phyloP scores from a whole-genome alignment of 352 stramenopile genomes.

The Aphanomyces euteiches region DNA sequence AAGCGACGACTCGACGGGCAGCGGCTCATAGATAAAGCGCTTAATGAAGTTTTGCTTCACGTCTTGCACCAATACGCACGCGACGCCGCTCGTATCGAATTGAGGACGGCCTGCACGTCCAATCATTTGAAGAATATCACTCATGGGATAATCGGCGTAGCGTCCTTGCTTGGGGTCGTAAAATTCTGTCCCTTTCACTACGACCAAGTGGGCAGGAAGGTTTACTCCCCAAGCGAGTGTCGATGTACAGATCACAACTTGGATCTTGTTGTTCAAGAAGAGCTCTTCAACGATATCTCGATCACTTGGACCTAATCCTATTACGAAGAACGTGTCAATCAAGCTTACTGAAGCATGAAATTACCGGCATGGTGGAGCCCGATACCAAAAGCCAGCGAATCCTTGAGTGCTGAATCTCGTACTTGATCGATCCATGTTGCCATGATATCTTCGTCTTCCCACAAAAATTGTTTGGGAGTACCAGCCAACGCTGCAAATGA shows the following conservation, averaged over 20 bases:
- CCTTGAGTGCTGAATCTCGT: slow-evolving; percentile 82
- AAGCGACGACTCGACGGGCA: slow-evolving; percentile 96
- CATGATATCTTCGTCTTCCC: slow-evolving; percentile 87
- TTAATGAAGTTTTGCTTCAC: slow-evolving; percentile 99
- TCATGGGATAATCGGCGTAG: slow-evolving; percentile 98
- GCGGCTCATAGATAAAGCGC: slow-evolving; percentile 97
- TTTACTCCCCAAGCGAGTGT: slow-evolving; percentile 91
- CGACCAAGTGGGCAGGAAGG: slow-evolving; percentile 89
- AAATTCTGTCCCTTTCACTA: slow-evolving; percentile 99
- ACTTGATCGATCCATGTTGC: slow-evolving; percentile 68
- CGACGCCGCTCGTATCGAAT: slow-evolving; percentile 93
- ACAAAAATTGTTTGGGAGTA: slow-evolving; percentile 91
- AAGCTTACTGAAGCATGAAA: too few species aligned
- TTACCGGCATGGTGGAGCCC: slow-evolving; percentile 95
- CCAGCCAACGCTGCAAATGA: slow-evolving; percentile 78
- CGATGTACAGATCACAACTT: slow-evolving; percentile 91
- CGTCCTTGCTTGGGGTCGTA: slow-evolving; percentile 91
- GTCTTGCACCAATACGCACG: slow-evolving; percentile 96
- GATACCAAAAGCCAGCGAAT: slow-evolving; percentile 97
- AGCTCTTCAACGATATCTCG: slow-evolving; percentile 95
- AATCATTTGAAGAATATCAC: slow-evolving; percentile 99
- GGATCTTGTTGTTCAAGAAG: slow-evolving; percentile 95
- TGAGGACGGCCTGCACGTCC: slow-evolving; percentile 84
- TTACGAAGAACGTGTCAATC: neutral
- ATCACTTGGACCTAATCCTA: slow-evolving; percentile 69